Percentiles rank a stretch among this genome's conserved stretches.
phyloP scores from a whole-genome alignment of 768 basidiomycete genomes.

The Nidularia pulvinata region DNA sequence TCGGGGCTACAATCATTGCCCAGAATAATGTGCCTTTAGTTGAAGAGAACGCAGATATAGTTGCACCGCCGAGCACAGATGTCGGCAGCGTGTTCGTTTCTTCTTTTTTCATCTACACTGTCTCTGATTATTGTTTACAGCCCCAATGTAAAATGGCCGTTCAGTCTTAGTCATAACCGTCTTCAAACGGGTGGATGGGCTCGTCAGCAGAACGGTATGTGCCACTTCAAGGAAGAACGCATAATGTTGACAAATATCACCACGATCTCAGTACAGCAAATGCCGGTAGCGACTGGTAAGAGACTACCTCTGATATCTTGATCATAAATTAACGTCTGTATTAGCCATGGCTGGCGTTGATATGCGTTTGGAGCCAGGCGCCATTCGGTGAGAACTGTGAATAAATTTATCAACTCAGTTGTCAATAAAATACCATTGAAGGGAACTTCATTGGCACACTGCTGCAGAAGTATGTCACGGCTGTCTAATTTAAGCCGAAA shows the following conservation, averaged over 20 bases:
- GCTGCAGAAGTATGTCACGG: constrained; percentile 34
- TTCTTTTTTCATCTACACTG: not conserved
- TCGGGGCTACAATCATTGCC: constrained; percentile 50
- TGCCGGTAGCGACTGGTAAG: too few relatives aligned
- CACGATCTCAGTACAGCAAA: too few relatives aligned
- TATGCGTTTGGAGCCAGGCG: constrained; percentile 53
- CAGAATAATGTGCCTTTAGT: constrained; percentile 57
- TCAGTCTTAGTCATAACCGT: constrained; percentile 59
- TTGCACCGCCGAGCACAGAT: constrained; percentile 68
- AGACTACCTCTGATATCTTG: too few relatives aligned
- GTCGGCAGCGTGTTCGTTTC: constrained; percentile 38
- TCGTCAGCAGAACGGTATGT: constrained; percentile 55
- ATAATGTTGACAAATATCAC: too few relatives aligned
- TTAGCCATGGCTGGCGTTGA: constrained; percentile 34
- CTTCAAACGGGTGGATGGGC: constrained; percentile 68
- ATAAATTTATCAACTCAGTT: not conserved
- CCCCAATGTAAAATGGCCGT: constrained; percentile 63
- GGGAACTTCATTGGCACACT: constrained; percentile 58
- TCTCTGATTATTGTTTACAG: not conserved
- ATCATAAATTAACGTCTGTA: not conserved
- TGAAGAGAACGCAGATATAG: constrained; percentile 51
- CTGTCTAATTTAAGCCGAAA: too few relatives aligned
- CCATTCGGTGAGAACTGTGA: constrained; percentile 33
- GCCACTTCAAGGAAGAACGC: not conserved
- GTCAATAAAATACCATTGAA: constrained; percentile 7